A percentile compares a stretch with the other conserved stretches of the same genome.
Conservation (phyloP, 495 filamentous ascomycete species). For the Pyrenula massariospora region DNA sequence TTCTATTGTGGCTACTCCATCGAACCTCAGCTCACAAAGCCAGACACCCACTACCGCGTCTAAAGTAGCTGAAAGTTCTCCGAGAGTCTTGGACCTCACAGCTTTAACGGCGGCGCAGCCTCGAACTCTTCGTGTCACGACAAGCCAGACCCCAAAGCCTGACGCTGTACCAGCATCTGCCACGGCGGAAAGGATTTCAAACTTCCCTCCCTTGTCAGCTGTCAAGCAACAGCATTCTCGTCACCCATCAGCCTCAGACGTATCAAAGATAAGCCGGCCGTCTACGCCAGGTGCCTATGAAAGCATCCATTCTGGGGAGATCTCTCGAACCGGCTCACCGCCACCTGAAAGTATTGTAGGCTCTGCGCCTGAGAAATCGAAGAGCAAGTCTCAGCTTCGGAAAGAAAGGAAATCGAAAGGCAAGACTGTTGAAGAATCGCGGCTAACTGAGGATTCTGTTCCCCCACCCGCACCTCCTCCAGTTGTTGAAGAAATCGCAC, state of each 20-base stretch:
- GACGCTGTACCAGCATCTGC: constrained; percentile 39
- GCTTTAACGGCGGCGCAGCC: constrained; percentile 34
- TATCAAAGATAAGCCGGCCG: constrained; percentile 53
- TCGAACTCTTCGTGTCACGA: constrained; percentile 46
- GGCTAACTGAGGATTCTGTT: constrained; percentile 41
- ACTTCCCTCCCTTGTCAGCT: constrained; percentile 19
- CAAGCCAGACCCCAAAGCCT: constrained; percentile 60
- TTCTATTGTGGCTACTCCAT: constrained; percentile 2
- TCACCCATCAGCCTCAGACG: constrained; percentile 32
- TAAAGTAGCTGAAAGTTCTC: constrained; percentile 2
- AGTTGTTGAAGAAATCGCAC: constrained; percentile 59
- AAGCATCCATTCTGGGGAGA: constrained; percentile 61
- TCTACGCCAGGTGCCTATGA: constrained; percentile 69
- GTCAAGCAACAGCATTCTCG: constrained; percentile 36
- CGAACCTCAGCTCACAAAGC: background rate
- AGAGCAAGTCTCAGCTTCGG: constrained; percentile 83
- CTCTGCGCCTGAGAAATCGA: constrained; percentile 62
- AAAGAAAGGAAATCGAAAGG: constrained; percentile 64
- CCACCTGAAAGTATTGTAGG: constrained; percentile 62
- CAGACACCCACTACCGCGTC: background rate
- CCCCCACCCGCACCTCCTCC: constrained; percentile 24
- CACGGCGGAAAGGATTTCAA: constrained; percentile 25
- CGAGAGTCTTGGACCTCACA: constrained; percentile 25
- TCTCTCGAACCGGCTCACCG: constrained; percentile 81
- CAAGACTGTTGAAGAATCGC: constrained; percentile 51